Percentiles rank a stretch among this genome's conserved stretches.
Conservation (phyloP, 345 rosid genomes). For the Dovyalis caffra region DNA sequence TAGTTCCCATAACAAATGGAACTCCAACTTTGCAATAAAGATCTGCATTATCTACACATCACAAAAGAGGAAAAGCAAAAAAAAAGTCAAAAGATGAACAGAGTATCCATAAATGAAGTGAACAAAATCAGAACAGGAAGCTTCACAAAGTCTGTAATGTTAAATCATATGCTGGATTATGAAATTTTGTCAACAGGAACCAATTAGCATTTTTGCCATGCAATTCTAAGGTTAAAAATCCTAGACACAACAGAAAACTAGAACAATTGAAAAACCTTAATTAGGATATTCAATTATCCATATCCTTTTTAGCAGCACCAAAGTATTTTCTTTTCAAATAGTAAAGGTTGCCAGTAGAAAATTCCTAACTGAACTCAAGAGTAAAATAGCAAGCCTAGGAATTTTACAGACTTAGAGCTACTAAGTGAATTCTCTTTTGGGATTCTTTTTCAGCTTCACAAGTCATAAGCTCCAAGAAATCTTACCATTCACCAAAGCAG, state of each 20-base stretch:
- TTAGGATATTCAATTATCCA: background rate
- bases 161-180: background rate
- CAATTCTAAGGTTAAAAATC: too few relatives aligned
- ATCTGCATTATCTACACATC: conserved; percentile 64
- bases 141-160: background rate
- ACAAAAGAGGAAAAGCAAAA: too few relatives aligned
- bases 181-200: background rate
- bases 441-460: background rate
- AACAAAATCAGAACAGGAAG: background rate
- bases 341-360: background rate
- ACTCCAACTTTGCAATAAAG: conserved; percentile 87
- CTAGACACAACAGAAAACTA: background rate
- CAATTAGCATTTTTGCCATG: background rate
- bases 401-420: background rate
- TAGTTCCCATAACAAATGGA: conserved; percentile 97
- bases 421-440: background rate
- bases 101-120: background rate
- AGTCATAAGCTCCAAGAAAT: background rate
- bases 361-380: background rate
- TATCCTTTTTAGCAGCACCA: background rate
- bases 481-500: conserved; percentile 81
- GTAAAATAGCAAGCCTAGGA: background rate
- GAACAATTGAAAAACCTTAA: background rate
- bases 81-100: background rate
- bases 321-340: background rate